Evolutionary conservation across 306 rosid genomes (phyloP), one percentile per base, ranked within the genome.

Genomic region (Argentina anserina): DNA sequence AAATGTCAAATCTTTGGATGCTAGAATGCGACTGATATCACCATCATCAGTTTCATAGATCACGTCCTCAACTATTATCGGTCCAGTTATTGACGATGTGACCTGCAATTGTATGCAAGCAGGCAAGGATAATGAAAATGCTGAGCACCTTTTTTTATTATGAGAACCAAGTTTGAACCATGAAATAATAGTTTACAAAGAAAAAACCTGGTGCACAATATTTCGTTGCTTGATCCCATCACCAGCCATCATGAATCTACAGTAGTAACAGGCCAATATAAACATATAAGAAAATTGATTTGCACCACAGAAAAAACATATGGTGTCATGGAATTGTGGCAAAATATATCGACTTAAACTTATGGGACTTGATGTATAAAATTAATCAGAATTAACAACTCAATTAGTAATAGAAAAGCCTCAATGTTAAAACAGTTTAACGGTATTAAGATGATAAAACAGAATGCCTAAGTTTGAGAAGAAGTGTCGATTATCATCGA

Each of bases 241-340:
- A 56, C 98, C 82, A 21, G 98, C 97, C 88, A 86, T 93, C 96
- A 93, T 82, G 86, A 93, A 93, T 63, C 98, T 93, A 87, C 70
- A 85, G 34, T 45, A 66, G 84, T 46, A 78, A 74, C 36, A 65
- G 74, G 52, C 50, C 68, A 69, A 21, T 42, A 66, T 43, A 76
- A 84, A 50, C 77, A 26, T 59, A 71, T 72, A 53, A 81, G 72
- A 84, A 53, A 85, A 52, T 78, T 67, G 28, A 63, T n/a, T 49
- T 29, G 70, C 56, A 58, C 70, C 74, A 45, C 14, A 69, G 49
- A 49, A 75, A 55, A 59, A 50, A 18, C 55, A 47, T 34, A 17
- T 33, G n/a, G n/a, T 7, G 23, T 21, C 56, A 49, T 29, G 43
- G 52, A 66, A 13, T 43, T 18, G 13, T 3, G 14, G 47, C 31